phyloP scores from a whole-genome alignment of 495 filamentous ascomycete species.

The Symbiotaphrina buchneri region DNA sequence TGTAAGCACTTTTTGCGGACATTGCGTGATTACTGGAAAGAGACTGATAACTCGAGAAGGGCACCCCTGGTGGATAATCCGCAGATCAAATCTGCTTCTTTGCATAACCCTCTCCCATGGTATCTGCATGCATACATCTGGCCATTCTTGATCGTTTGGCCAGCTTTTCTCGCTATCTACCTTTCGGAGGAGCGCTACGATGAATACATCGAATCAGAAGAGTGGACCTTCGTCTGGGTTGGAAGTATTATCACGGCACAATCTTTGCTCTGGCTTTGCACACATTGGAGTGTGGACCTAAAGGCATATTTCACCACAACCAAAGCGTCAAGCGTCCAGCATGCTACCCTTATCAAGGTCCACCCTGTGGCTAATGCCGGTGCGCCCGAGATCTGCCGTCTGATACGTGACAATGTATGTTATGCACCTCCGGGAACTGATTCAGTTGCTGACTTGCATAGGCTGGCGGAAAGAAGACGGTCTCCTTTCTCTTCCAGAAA shows the following conservation, averaged over 20 bases:
- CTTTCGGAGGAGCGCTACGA: constrained; percentile 66
- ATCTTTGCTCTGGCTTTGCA: constrained; percentile 81
- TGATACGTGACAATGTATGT: constrained; percentile 48
- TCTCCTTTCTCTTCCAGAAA: constrained; percentile 96
- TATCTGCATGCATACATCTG: constrained; percentile 72
- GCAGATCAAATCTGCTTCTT: constrained; percentile 69
- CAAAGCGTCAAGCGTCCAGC: constrained; percentile 41
- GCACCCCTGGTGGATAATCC: constrained; percentile 70
- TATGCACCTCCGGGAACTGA: background rate
- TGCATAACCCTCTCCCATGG: constrained; percentile 71
- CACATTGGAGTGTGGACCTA: constrained; percentile 88
- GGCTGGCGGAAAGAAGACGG: constrained; percentile 45
- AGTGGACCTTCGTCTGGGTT: constrained; percentile 94
- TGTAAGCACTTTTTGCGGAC: too few species aligned
- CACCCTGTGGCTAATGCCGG: constrained; percentile 81
- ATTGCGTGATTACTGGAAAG: too few species aligned
- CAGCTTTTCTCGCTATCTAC: constrained; percentile 69
- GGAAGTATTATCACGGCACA: constrained; percentile 73
- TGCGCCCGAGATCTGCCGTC: constrained; percentile 62
- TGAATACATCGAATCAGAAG: constrained; percentile 62
- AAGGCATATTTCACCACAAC: constrained; percentile 62
- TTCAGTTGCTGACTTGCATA: constrained; percentile 8
- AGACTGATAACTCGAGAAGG: too few species aligned
- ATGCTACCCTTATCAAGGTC: constrained; percentile 82
- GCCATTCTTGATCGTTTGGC: constrained; percentile 84